Evolutionary conservation across 495 filamentous ascomycete species (phyloP).

Genomic region (Trichoderma parareesei): DNA sequence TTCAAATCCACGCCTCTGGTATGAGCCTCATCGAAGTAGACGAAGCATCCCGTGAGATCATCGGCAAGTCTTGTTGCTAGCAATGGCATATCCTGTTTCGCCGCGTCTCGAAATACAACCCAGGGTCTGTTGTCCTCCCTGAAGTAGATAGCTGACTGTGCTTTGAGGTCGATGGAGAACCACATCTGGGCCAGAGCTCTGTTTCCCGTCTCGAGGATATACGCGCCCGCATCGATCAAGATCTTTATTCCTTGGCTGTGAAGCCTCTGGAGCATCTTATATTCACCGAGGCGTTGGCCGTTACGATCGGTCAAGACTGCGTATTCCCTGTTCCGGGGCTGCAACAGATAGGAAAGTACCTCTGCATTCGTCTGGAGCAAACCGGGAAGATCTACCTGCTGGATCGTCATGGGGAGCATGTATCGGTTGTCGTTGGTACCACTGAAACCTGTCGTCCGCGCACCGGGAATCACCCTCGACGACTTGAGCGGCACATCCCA

Average conservation of each 20-base stretch:
- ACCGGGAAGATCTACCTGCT: conserved; percentile 45
- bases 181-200: conserved; percentile 42
- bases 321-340: conserved; percentile 39
- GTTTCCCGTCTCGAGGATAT: conserved; percentile 59
- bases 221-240: conserved; percentile 67
- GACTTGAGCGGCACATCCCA: conserved; percentile 52
- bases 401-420: conserved; percentile 48
- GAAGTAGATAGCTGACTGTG: conserved; percentile 48
- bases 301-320: conserved; percentile 25
- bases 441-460: conserved; percentile 57
- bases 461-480: conserved; percentile 24
- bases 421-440: conserved; percentile 61
- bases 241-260: conserved; percentile 39
- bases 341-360: conserved; percentile 51
- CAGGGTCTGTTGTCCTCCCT: conserved; percentile 41
- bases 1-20: conserved; percentile 68
- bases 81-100: conserved; percentile 34
- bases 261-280: conserved; percentile 30
- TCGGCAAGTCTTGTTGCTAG: conserved; percentile 51
- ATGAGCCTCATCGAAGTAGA: conserved; percentile 70
- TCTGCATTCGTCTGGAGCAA: conserved; percentile 57
- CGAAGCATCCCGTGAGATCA: conserved; percentile 53
- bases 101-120: conserved; percentile 36
- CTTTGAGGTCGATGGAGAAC: conserved; percentile 26
- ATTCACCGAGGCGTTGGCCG: not conserved